Percentiles rank a stretch among this genome's conserved stretches.
These are phyloP conservation scores for Termitomyces sp. DNA, from an alignment of 768 basidiomycete genomes.

Conservation along the genomic window DNA sequence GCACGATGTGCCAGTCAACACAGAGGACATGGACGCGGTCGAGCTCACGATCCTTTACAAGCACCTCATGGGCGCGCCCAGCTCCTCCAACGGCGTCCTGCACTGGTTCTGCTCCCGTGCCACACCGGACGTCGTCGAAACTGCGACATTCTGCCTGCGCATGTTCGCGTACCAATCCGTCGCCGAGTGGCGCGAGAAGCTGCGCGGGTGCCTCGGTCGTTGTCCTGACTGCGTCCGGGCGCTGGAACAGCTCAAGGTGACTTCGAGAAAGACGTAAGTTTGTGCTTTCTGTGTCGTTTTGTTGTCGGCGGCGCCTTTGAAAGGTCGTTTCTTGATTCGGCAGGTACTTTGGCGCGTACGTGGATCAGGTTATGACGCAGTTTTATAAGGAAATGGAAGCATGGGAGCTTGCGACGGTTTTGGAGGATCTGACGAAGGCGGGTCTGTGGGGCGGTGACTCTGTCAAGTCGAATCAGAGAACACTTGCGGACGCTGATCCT, in stretches of 20 bases:
- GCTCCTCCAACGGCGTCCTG: constrained; percentile 29
- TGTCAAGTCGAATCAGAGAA: constrained; percentile 10
- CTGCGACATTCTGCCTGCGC: constrained; percentile 78
- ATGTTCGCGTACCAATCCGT: constrained; percentile 76
- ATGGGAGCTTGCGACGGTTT: constrained; percentile 57
- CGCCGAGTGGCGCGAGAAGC: constrained; percentile 53
- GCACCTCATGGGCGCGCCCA: constrained; percentile 45
- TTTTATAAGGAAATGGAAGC: constrained; percentile 62
- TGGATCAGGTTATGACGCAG: constrained; percentile 35
- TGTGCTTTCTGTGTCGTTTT: no score
- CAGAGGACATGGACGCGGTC: constrained; percentile 38
- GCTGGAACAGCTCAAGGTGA: constrained; percentile 57
- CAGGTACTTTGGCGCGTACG: constrained; percentile 63
- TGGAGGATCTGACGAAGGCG: constrained; percentile 37
- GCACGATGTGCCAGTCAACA: constrained; percentile 53
- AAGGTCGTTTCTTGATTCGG: no score
- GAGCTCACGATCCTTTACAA: constrained; percentile 44
- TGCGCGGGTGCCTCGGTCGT: constrained; percentile 47
- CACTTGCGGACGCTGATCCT: constrained; percentile 39
- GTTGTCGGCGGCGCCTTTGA: no score
- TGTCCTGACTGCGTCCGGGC: constrained; percentile 71
- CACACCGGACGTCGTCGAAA: constrained; percentile 46
- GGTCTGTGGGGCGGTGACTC: constrained; percentile 15
- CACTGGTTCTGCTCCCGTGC: constrained; percentile 85
- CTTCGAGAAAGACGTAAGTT: constrained; percentile 72